Evolutionary conservation across 2,329 filamentous ascomycete genomes (phyloP).

Genomic region (Exutisphaerella laricina): DNA sequence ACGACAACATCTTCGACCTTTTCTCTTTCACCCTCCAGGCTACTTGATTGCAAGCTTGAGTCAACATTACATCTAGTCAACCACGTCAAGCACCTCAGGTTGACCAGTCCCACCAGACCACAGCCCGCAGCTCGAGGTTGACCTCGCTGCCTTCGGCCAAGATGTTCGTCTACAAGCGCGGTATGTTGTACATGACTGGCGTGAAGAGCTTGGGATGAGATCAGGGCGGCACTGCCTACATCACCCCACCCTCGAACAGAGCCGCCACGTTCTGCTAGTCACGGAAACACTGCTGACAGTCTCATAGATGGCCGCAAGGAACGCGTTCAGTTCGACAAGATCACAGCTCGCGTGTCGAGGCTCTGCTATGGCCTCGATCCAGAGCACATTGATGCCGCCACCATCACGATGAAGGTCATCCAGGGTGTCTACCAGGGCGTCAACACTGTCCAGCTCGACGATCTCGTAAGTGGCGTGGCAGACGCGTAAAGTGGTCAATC

Average conservation of each 20-base stretch:
- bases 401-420: slow-evolving; percentile 99
- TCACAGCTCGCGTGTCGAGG: slow-evolving; percentile 95
- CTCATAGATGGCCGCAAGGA: slow-evolving; percentile 91
- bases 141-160: slow-evolving; percentile 30
- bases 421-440: slow-evolving; percentile 98
- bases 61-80: slow-evolving; percentile 6
- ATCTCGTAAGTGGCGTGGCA: slow-evolving; percentile 63
- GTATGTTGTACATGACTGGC: no score
- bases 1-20: slow-evolving; percentile 14
- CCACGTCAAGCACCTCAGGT: slow-evolving; percentile 10
- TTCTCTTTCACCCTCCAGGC: slow-evolving; percentile 10
- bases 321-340: slow-evolving; percentile 99
- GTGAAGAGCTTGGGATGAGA: no score
- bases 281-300: slow-evolving; percentile 23
- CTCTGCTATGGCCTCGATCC: slow-evolving; percentile 96
- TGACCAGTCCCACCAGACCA: slow-evolving; percentile 10
- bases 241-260: slow-evolving; percentile 15
- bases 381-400: slow-evolving; percentile 92
- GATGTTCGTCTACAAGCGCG: slow-evolving; percentile 61
- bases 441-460: slow-evolving; percentile 91
- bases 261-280: slow-evolving; percentile 8
- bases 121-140: slow-evolving; percentile 17
- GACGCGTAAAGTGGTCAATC: slow-evolving; percentile 3
- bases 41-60: slow-evolving; percentile 17
- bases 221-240: background rate